A percentile compares a stretch with the other conserved stretches of the same genome.
These are phyloP conservation scores for Austropuccinia psidii DNA, from an alignment of 1,284 basidiomycete genomes.

Conservation along the genomic window DNA sequence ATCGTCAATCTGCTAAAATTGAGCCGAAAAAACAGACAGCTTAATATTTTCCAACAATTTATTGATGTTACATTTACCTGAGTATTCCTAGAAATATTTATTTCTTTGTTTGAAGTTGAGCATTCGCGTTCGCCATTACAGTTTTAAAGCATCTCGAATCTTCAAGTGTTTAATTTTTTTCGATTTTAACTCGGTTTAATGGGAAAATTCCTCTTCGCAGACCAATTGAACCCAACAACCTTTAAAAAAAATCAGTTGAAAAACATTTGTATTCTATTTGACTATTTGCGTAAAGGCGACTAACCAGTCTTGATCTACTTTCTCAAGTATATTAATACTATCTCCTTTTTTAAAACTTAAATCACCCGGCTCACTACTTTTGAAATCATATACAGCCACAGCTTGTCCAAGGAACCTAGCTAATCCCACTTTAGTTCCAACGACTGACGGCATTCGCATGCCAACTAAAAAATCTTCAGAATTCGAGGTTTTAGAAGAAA, in stretches of 20 bases:
- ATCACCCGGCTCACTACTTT: conserved; percentile 59
- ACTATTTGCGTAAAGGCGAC: conserved; percentile 38
- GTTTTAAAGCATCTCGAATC: too few species aligned
- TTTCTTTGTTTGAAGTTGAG: too few species aligned
- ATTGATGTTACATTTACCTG: too few species aligned
- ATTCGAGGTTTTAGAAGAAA: background rate
- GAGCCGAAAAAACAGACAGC: too few species aligned
- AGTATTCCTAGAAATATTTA: too few species aligned
- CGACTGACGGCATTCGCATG: conserved; percentile 10
- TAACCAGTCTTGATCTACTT: conserved; percentile 70
- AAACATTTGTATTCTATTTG: background rate
- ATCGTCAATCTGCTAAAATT: too few species aligned
- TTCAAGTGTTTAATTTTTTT: too few species aligned
- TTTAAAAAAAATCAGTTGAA: background rate
- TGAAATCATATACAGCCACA: conserved; percentile 14
- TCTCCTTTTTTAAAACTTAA: conserved; percentile 76
- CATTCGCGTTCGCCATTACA: too few species aligned
- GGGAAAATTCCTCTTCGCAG: conserved; percentile 33
- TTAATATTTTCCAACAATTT: too few species aligned
- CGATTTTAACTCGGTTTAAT: conserved; percentile 24
- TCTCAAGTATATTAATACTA: conserved; percentile 65
- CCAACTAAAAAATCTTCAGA: conserved; percentile 25
- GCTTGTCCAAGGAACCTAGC: conserved; percentile 11
- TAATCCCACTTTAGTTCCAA: conserved; percentile 1
- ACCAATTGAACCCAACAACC: conserved; percentile 30